These are phyloP conservation scores for Ricinus communis DNA, from an alignment of 345 rosid species.

Conservation along the genomic window DNA sequence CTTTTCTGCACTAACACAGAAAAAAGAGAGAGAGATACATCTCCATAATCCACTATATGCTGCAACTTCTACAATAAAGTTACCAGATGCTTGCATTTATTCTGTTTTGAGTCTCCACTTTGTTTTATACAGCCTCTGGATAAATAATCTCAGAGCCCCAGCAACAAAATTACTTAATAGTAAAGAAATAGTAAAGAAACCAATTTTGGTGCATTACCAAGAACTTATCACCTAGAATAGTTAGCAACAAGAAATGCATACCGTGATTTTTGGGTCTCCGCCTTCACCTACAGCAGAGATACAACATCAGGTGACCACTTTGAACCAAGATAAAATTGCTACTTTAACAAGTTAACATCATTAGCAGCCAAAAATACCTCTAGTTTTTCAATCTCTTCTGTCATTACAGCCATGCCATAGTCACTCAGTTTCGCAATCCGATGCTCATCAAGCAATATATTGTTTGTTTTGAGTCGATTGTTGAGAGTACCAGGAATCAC, in stretches of 20 bases:
- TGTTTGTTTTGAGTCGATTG: slow-evolving; percentile 70
- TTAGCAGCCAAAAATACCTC: slow-evolving; percentile 47
- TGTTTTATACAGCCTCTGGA: background rate
- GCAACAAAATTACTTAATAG: background rate
- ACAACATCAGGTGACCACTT: slow-evolving; percentile 16
- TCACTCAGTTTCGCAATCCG: slow-evolving; percentile 87
- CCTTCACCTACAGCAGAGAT: slow-evolving; percentile 57
- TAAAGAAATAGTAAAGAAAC: background rate
- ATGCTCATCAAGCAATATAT: slow-evolving; percentile 89
- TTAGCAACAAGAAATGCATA: slow-evolving; percentile 21
- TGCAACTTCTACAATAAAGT: background rate
- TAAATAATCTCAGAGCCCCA: background rate
- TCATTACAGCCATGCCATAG: slow-evolving; percentile 77
- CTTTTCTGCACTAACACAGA: background rate
- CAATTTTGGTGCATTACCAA: background rate
- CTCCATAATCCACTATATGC: too few relatives aligned
- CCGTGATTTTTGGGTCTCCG: slow-evolving; percentile 57
- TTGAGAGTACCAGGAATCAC: slow-evolving; percentile 74
- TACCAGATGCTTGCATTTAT: background rate
- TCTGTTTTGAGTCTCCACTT: background rate
- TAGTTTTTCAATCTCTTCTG: slow-evolving; percentile 58
- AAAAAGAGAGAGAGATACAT: background rate
- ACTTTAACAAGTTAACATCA: slow-evolving; percentile 10
- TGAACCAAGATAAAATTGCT: slow-evolving; percentile 15
- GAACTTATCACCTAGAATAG: background rate